These are phyloP conservation scores for Heliamphora ciliata DNA, from an alignment of 179 eudicot genomes.

Conservation along the genomic window DNA sequence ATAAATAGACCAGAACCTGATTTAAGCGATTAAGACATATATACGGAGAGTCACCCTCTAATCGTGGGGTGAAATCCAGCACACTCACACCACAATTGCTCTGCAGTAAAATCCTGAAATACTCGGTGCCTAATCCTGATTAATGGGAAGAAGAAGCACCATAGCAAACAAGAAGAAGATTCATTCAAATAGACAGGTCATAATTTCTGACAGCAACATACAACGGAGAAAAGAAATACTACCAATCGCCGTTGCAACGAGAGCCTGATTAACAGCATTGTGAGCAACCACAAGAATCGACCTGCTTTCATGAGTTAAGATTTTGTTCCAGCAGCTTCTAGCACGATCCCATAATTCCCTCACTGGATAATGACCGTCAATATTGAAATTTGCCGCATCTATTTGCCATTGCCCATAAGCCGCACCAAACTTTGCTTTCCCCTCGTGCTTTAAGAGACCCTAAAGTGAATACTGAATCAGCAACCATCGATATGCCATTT, in stretches of 20 bases:
- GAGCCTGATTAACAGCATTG: constrained; percentile 98
- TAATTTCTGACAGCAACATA: not conserved
- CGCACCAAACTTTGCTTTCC: constrained; percentile 44
- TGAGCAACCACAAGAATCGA: constrained; percentile 96
- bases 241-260: constrained; percentile 95
- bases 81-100: constrained; percentile 98
- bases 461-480: constrained; percentile 29
- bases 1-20: constrained; percentile 47
- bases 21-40: constrained; percentile 86
- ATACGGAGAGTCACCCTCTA: constrained; percentile 51
- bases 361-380: constrained; percentile 91
- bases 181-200: not conserved
- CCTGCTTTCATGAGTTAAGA: constrained; percentile 66
- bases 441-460: constrained; percentile 62
- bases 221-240: constrained; percentile 16
- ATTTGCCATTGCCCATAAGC: constrained; percentile 49
- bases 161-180: constrained; percentile 6
- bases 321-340: constrained; percentile 69
- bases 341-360: constrained; percentile 94
- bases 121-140: constrained; percentile 82
- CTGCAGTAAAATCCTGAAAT: constrained; percentile 86
- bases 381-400: constrained; percentile 53
- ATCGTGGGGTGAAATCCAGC: constrained; percentile 69
- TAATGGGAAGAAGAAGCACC: not conserved
- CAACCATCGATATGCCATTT: constrained; percentile 15